Percentiles rank a stretch among this genome's conserved stretches.
phyloP scores from a whole-genome alignment of 768 basidiomycete genomes.

The Kwoniella europaea region DNA sequence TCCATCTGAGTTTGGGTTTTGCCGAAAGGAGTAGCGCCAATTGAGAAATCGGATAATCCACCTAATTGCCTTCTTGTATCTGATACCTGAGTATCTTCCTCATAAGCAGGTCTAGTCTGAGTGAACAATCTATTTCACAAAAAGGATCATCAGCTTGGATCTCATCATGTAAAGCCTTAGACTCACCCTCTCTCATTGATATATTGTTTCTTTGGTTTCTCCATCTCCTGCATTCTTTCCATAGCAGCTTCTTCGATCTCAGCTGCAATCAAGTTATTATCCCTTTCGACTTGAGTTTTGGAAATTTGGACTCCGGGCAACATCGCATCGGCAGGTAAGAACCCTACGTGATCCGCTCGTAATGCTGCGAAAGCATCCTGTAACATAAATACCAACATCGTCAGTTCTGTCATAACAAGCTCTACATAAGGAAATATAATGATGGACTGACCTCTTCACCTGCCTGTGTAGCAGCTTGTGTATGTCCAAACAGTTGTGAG shows the following conservation, averaged over 20 bases:
- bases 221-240: conserved; percentile 17
- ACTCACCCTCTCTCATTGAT: conserved; percentile 53
- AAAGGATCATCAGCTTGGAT: not conserved
- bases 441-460: conserved; percentile 22
- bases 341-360: conserved; percentile 16
- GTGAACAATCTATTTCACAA: conserved; percentile 47
- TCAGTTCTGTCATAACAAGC: too few relatives aligned
- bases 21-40: conserved; percentile 14
- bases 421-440: not conserved
- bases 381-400: not conserved
- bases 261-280: conserved; percentile 46
- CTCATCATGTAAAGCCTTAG: not conserved
- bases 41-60: conserved; percentile 14
- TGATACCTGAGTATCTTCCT: conserved; percentile 13
- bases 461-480: conserved; percentile 29
- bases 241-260: conserved; percentile 41
- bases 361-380: conserved; percentile 37
- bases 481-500: conserved; percentile 53
- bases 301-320: conserved; percentile 45
- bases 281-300: conserved; percentile 46
- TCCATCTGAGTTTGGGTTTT: conserved; percentile 17
- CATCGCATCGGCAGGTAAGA: conserved; percentile 42
- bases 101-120: conserved; percentile 47
- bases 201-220: conserved; percentile 38
- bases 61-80: conserved; percentile 5